Percentiles rank a stretch among this genome's conserved stretches.
phyloP scores from a whole-genome alignment of 345 rosid species.

The Brassica incana region DNA sequence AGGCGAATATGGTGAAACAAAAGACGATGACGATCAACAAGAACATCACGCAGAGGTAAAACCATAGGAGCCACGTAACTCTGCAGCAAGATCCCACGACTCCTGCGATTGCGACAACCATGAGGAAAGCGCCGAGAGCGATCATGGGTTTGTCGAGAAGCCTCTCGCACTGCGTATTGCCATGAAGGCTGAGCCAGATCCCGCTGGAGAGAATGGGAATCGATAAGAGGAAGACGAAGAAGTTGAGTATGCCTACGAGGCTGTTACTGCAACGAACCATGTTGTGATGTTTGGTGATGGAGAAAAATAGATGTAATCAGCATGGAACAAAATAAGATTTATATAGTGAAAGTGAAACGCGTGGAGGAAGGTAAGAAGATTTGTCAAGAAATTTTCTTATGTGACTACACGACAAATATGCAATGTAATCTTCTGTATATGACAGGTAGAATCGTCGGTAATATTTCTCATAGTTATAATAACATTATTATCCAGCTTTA shows the following conservation, averaged over 20 bases:
- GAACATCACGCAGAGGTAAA: constrained; percentile 80
- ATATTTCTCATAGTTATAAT: no score
- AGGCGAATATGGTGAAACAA: constrained; percentile 79
- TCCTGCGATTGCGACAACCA: constrained; percentile 74
- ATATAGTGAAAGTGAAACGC: constrained; percentile 27
- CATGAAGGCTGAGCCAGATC: constrained; percentile 67
- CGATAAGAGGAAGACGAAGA: constrained; percentile 70
- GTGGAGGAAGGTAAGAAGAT: constrained; percentile 7
- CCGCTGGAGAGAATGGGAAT: constrained; percentile 75
- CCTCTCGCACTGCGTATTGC: constrained; percentile 69
- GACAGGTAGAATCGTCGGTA: no score
- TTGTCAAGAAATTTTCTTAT: constrained; percentile 6
- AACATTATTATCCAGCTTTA: no score
- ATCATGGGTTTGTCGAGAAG: constrained; percentile 75
- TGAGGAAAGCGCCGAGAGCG: constrained; percentile 70
- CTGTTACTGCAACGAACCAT: constrained; percentile 66
- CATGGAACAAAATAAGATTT: background rate
- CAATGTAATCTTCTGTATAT: background rate
- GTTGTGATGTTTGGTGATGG: background rate
- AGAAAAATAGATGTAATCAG: background rate
- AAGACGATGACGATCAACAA: constrained; percentile 58
- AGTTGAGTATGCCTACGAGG: constrained; percentile 74
- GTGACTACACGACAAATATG: constrained; percentile 4
- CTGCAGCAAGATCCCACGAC: constrained; percentile 85
- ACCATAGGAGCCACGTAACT: constrained; percentile 76